Evolutionary conservation across 768 basidiomycete genomes (phyloP).

Genomic region (Trametes meyenii): DNA sequence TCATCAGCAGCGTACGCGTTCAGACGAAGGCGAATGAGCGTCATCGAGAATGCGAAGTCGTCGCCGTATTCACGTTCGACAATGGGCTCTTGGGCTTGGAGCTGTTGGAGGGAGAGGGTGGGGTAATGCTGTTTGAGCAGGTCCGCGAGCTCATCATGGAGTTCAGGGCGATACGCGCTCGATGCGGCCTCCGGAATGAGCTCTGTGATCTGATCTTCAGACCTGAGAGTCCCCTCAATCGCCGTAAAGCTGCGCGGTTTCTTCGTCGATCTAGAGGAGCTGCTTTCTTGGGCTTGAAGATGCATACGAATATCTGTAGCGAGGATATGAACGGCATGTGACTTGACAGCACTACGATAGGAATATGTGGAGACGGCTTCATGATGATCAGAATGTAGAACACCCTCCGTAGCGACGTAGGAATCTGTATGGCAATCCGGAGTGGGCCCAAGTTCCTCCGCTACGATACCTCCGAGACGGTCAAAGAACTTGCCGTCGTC

Average conservation of each 20-base stretch:
- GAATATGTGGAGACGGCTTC: slow-evolving; percentile 64
- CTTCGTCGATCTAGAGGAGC: slow-evolving; percentile 31
- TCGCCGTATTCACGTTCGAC: slow-evolving; percentile 80
- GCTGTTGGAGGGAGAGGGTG: slow-evolving; percentile 62
- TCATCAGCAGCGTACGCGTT: slow-evolving; percentile 49
- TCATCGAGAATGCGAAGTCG: slow-evolving; percentile 70
- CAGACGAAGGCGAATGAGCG: slow-evolving; percentile 62
- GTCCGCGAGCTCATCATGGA: slow-evolving; percentile 65
- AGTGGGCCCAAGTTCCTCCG: slow-evolving; percentile 70
- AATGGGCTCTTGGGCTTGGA: slow-evolving; percentile 62
- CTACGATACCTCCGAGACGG: slow-evolving; percentile 62
- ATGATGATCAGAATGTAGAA: slow-evolving; percentile 56
- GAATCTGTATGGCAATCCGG: slow-evolving; percentile 66
- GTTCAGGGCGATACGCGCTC: slow-evolving; percentile 68
- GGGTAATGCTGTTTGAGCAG: slow-evolving; percentile 55
- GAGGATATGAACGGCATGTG: slow-evolving; percentile 73
- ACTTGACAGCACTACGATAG: slow-evolving; percentile 71
- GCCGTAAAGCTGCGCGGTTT: slow-evolving; percentile 65
- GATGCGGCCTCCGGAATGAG: slow-evolving; percentile 69
- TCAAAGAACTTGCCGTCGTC: slow-evolving; percentile 69
- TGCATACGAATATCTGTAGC: slow-evolving; percentile 74
- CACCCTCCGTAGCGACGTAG: slow-evolving; percentile 51
- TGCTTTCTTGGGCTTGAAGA: slow-evolving; percentile 38
- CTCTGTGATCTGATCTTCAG: slow-evolving; percentile 66
- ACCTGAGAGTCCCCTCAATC: slow-evolving; percentile 58